Evolutionary conservation across 805 yeast genomes (phyloP).

Genomic region (Yamadazyma phyllophila): DNA sequence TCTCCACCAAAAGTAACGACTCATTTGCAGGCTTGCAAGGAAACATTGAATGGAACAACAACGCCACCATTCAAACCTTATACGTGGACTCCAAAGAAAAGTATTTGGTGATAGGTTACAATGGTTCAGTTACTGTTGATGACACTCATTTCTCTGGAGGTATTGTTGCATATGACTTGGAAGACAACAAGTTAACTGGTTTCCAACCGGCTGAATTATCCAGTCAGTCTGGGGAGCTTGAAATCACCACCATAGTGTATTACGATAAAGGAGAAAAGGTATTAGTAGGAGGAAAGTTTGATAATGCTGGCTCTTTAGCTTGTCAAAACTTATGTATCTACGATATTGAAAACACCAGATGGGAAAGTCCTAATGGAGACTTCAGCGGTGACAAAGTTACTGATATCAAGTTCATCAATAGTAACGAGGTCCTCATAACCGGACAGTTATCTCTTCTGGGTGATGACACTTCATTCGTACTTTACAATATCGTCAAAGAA

Average conservation of each 20-base stretch:
- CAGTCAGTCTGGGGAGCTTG: conserved; percentile 30
- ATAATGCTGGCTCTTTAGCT: conserved; percentile 49
- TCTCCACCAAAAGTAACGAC: conserved; percentile 20
- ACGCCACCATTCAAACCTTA: conserved; percentile 27
- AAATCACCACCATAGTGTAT: conserved; percentile 35
- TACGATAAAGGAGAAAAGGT: conserved; percentile 37
- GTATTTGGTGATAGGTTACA: conserved; percentile 45
- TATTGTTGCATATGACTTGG: conserved; percentile 52
- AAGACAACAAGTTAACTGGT: conserved; percentile 36
- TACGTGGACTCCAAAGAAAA: conserved; percentile 33
- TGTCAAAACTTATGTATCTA: conserved; percentile 70
- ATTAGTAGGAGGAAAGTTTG: conserved; percentile 74
- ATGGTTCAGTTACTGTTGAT: conserved; percentile 31
- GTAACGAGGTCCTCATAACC: conserved; percentile 38
- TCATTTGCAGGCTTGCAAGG: conserved; percentile 21
- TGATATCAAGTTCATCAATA: conserved; percentile 47
- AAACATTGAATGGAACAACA: conserved; percentile 23
- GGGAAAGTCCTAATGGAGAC: conserved; percentile 44
- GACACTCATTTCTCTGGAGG: conserved; percentile 34
- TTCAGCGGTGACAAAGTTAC: conserved; percentile 51
- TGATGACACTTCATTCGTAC: conserved; percentile 41
- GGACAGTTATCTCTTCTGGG: conserved; percentile 51
- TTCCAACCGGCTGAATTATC: conserved; percentile 51
- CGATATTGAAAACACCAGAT: conserved; percentile 50
- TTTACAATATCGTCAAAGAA: conserved; percentile 50